Conservation (phyloP, 371 early-diverging fungal genomes). For the Conidiobolus incongruus region DNA sequence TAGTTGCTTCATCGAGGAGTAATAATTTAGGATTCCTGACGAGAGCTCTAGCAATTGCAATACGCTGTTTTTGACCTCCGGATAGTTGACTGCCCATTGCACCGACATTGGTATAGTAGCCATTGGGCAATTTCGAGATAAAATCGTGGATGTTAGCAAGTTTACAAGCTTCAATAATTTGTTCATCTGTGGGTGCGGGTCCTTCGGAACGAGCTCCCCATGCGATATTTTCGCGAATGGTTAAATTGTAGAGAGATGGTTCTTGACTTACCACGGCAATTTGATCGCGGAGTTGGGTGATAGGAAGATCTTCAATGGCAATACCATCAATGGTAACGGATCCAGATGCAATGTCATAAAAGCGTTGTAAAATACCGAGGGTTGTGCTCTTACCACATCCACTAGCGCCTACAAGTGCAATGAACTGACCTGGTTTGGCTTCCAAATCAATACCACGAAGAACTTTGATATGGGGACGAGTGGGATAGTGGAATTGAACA, state of each 20-base stretch:
- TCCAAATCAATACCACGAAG: no score
- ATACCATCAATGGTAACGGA: no score
- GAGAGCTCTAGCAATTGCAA: conserved; percentile 45
- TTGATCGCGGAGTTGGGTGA: conserved; percentile 28
- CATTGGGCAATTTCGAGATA: conserved; percentile 24
- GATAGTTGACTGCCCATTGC: conserved; percentile 33
- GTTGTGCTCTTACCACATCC: no score
- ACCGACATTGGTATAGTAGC: conserved; percentile 51
- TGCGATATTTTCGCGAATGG: conserved; percentile 62
- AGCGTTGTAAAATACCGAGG: no score
- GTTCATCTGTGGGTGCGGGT: conserved; percentile 24
- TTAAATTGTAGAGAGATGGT: conserved; percentile 51
- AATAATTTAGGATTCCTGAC: conserved; percentile 42
- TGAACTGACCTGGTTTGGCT: no score
- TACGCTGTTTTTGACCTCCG: conserved; percentile 56
- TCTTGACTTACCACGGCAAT: conserved; percentile 76
- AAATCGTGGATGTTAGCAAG: conserved; percentile 46
- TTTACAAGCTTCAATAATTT: conserved; percentile 21
- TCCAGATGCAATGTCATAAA: no score
- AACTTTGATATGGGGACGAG: no score
- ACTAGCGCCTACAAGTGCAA: no score
- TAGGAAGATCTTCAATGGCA: conserved; percentile 22
- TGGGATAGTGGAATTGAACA: no score
- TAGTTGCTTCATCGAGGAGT: conserved; percentile 73
- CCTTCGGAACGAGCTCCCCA: no score